Evolutionary conservation across 495 filamentous ascomycete genomes (phyloP).

Genomic region (Tuber umbilicatum): DNA sequence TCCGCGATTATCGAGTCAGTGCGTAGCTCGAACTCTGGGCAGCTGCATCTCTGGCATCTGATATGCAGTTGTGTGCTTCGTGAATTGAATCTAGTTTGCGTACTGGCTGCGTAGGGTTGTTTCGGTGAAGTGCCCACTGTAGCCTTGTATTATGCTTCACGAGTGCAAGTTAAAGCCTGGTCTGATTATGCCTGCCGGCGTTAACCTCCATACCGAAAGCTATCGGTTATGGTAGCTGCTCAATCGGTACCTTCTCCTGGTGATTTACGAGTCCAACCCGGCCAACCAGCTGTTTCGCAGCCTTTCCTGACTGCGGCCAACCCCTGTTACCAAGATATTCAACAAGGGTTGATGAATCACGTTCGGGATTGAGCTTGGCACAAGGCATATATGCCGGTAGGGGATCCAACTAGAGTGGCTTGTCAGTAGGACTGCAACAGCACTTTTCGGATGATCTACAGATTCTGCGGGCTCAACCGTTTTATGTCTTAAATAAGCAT

Average conservation of each 20-base stretch:
- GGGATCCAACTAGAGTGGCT: not conserved
- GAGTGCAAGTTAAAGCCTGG: not conserved
- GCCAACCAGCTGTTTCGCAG: not conserved
- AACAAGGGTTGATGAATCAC: not conserved
- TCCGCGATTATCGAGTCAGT: not conserved
- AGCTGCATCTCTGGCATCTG: not conserved
- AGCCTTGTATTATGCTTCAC: not conserved
- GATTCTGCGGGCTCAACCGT: not conserved
- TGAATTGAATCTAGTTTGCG: not conserved
- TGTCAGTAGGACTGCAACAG: not conserved
- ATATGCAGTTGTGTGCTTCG: not conserved
- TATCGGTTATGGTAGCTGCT: not conserved
- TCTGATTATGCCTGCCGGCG: not conserved
- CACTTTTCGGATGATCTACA: not conserved
- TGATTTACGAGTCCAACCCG: not conserved
- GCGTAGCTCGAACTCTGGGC: not conserved
- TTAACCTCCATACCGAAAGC: not conserved
- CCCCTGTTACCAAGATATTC: not conserved
- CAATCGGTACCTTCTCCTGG: not conserved
- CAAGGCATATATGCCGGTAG: not conserved
- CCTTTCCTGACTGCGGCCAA: not conserved
- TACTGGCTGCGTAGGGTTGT: not conserved
- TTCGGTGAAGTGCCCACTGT: not conserved
- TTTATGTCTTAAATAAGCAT: not conserved
- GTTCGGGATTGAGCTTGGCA: not conserved